A percentile compares a stretch with the other conserved stretches of the same genome.
Evolutionary conservation across 805 yeast species (phyloP).

Genomic region (Saccharomycodes ludwigii): DNA sequence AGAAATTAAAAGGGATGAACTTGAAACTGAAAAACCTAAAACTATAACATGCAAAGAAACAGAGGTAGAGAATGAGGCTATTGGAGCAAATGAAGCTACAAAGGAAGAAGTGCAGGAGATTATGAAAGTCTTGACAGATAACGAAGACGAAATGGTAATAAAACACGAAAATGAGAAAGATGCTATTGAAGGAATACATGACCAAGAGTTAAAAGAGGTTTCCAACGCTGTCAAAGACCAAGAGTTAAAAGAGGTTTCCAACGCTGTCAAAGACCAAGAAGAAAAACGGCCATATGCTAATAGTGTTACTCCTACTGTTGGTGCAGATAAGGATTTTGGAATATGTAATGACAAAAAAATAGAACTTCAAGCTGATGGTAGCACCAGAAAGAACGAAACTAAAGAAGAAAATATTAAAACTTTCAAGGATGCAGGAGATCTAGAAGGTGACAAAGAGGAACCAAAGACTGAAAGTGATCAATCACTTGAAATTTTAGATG

Average conservation of each 20-base stretch:
- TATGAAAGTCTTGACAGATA: no score
- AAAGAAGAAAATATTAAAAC: constrained; percentile 8
- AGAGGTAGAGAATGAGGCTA: no score
- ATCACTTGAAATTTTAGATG: no score
- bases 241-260: background rate
- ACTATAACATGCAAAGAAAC: no score
- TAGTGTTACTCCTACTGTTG: no score
- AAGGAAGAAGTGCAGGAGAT: constrained; percentile 20
- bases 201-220: background rate
- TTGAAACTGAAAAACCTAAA: constrained; percentile 1
- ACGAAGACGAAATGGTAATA: background rate
- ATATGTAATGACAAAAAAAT: background rate
- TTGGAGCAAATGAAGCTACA: constrained; percentile 20
- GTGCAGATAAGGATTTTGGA: background rate
- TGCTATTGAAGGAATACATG: background rate
- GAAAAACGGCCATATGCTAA: no score
- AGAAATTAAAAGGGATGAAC: constrained; percentile 5
- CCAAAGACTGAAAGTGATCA: no score
- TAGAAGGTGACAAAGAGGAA: background rate
- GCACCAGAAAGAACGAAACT: background rate
- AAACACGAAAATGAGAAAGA: background rate
- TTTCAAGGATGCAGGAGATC: constrained; percentile 10
- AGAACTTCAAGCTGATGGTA: background rate
- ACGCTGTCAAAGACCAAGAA: background rate
- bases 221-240: background rate